Percentiles rank a stretch among this genome's conserved stretches.
Conservation (phyloP, 495 filamentous ascomycete species). For the Penicillium odoratum region DNA sequence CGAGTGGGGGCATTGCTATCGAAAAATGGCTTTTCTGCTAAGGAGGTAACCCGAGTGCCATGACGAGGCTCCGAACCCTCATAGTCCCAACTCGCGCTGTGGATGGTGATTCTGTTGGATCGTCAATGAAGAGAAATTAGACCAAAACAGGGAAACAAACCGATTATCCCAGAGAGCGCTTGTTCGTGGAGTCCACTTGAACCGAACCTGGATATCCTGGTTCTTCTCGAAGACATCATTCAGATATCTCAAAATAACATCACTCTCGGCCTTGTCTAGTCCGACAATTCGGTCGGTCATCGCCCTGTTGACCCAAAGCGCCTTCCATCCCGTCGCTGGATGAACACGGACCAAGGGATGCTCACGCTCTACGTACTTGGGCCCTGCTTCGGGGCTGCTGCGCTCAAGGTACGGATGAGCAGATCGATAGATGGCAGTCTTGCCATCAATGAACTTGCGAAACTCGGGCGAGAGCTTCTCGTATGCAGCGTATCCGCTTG, state of each 20-base stretch:
- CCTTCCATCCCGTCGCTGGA: constrained; percentile 70
- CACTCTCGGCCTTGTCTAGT: constrained; percentile 63
- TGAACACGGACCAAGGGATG: constrained; percentile 72
- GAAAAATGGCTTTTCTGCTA: constrained; percentile 68
- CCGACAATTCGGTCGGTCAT: constrained; percentile 67
- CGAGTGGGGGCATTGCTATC: constrained; percentile 58
- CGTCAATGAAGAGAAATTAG: not conserved
- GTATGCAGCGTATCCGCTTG: constrained; percentile 67
- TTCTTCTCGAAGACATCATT: constrained; percentile 66
- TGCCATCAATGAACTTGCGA: constrained; percentile 70
- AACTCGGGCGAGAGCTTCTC: constrained; percentile 69
- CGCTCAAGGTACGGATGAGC: constrained; percentile 69
- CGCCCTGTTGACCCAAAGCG: constrained; percentile 66
- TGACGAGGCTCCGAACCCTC: constrained; percentile 61
- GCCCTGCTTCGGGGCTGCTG: constrained; percentile 58
- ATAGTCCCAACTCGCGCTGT: constrained; percentile 69
- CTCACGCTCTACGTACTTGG: constrained; percentile 61
- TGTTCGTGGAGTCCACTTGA: constrained; percentile 62
- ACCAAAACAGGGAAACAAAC: constrained; percentile 30
- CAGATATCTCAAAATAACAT: constrained; percentile 66
- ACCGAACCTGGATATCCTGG: constrained; percentile 66
- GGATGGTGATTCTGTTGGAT: constrained; percentile 58
- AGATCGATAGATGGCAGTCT: constrained; percentile 63
- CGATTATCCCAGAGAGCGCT: constrained; percentile 66
- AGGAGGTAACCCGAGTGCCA: constrained; percentile 61